phyloP scores from a whole-genome alignment of 202 grass and related monocot genomes.

The Setaria italica region DNA sequence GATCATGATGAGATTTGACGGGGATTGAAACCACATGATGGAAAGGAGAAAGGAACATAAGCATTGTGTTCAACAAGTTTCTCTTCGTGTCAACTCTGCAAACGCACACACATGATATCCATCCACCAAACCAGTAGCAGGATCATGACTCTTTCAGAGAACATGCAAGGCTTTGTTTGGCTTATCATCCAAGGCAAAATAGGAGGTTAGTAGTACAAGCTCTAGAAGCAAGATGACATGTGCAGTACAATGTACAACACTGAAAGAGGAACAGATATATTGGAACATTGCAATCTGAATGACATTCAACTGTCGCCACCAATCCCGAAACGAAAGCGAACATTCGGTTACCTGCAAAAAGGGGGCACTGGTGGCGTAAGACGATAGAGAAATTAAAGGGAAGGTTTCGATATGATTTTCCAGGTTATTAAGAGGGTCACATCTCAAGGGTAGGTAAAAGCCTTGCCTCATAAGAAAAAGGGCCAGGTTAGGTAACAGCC shows the following conservation, averaged over 20 bases:
- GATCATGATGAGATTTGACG: constrained; percentile 43
- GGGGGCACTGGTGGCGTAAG: constrained; percentile 40
- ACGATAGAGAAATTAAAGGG: constrained; percentile 32
- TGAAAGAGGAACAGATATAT: not conserved
- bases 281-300: constrained; percentile 11
- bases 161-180: not conserved
- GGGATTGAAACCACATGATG: constrained; percentile 14
- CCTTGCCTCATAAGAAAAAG: constrained; percentile 31
- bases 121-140: constrained; percentile 33
- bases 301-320: not conserved
- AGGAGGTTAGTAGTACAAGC: not conserved
- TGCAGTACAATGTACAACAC: constrained; percentile 21
- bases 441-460: constrained; percentile 51
- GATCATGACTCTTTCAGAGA: constrained; percentile 18
- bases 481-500: constrained; percentile 29
- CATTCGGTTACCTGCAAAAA: constrained; percentile 30
- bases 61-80: constrained; percentile 26
- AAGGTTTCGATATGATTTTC: constrained; percentile 41
- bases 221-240: constrained; percentile 34
- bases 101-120: not conserved
- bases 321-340: not conserved
- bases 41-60: not conserved
- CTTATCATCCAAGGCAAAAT: constrained; percentile 31
- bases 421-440: constrained; percentile 57
- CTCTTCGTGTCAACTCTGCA: constrained; percentile 44